A percentile compares a stretch with the other conserved stretches of the same genome.
These are phyloP conservation scores for Ceratocystis papillata DNA, from an alignment of 2,329 filamentous ascomycete species.

Conservation along the genomic window DNA sequence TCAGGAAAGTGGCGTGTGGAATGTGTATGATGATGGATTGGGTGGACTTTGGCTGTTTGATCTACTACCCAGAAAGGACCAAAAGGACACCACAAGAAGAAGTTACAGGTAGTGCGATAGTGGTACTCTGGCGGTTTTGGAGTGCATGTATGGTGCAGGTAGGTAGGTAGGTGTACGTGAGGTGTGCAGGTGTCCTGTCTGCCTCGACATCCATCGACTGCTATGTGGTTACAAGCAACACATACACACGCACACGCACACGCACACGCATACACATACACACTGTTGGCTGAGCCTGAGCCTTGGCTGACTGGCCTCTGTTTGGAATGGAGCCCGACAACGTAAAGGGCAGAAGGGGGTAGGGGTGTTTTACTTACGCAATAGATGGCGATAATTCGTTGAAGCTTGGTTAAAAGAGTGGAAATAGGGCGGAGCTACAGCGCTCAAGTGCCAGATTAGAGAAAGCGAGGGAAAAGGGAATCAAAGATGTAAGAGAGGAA, in stretches of 20 bases:
- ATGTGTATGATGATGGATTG: slow-evolving; percentile 2
- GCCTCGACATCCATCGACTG: not conserved
- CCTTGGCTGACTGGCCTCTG: slow-evolving; percentile 1
- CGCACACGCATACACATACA: no score
- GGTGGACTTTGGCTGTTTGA: not conserved
- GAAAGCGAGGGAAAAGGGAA: not conserved
- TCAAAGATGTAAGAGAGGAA: not conserved
- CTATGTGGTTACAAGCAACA: not conserved
- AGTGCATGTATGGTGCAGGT: not conserved
- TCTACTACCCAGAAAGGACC: not conserved
- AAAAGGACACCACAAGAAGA: no score
- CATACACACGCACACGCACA: no score
- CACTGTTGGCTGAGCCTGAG: not conserved
- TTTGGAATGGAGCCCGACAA: slow-evolving; percentile 5
- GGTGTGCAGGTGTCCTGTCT: not conserved
- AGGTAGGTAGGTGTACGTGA: no score
- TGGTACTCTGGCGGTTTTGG: not conserved
- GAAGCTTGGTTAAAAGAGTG: not conserved
- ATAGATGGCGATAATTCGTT: not conserved
- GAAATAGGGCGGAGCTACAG: not conserved
- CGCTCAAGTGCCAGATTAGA: not conserved
- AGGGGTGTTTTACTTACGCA: slow-evolving; percentile 9
- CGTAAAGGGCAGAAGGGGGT: not conserved
- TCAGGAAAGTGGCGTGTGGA: slow-evolving; percentile 4
- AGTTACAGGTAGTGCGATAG: not conserved